phyloP scores from a whole-genome alignment of 2,329 filamentous ascomycete species.

The Penicillium sp. region DNA sequence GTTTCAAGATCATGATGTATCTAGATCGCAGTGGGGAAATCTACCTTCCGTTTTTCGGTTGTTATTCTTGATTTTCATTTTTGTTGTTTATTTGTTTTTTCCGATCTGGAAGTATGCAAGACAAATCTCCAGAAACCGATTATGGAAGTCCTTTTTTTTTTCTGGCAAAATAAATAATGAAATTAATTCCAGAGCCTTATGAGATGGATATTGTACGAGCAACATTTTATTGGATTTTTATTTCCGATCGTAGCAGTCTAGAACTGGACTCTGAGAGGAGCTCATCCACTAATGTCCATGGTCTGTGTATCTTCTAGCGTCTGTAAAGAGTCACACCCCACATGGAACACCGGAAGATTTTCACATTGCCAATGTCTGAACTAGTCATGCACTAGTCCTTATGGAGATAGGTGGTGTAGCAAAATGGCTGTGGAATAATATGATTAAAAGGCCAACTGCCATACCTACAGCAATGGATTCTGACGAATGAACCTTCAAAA shows the following conservation, averaged over 20 bases:
- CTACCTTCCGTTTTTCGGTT: not conserved
- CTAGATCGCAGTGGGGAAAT: slow-evolving; percentile 7
- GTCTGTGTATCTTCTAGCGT: not conserved
- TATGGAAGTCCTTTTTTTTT: not conserved
- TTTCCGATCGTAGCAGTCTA: not conserved
- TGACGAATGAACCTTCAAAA: not conserved
- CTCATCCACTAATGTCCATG: not conserved
- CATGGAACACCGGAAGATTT: slow-evolving; percentile 10
- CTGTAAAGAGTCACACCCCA: not conserved
- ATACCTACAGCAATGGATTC: not conserved
- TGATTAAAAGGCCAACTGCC: not conserved
- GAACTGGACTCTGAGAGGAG: not conserved
- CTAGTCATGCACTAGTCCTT: slow-evolving; percentile 10
- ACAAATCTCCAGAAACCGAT: not conserved
- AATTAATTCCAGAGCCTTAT: not conserved
- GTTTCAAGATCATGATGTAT: slow-evolving; percentile 22
- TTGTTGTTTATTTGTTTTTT: not conserved
- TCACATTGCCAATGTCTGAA: slow-evolving; percentile 5
- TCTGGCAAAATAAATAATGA: not conserved
- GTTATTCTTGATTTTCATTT: not conserved
- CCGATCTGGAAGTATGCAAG: slow-evolving; percentile 19
- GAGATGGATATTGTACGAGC: not conserved
- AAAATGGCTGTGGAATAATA: not conserved
- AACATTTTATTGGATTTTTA: not conserved
- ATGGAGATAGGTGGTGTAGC: not conserved